Conservation (phyloP, 2,329 filamentous ascomycete genomes). For the Paecilomyces sp. region DNA sequence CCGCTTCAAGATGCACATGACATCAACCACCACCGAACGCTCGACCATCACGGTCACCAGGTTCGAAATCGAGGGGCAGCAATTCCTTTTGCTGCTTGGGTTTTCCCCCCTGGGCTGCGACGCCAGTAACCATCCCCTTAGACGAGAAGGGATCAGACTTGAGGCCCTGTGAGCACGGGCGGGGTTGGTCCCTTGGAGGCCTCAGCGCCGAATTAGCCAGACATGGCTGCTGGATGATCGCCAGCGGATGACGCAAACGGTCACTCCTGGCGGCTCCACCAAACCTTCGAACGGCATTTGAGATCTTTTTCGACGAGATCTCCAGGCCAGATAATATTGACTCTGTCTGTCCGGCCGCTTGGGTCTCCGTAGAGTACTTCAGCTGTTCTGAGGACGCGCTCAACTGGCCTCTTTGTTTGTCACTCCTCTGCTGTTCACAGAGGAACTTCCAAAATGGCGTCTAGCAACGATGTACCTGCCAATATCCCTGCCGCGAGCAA, state of each 20-base stretch:
- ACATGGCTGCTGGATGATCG: background rate
- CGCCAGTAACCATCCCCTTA: background rate
- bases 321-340: background rate
- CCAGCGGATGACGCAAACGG: background rate
- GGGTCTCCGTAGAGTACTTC: background rate
- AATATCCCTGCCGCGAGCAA: conserved; percentile 36
- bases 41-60: background rate
- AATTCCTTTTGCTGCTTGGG: background rate
- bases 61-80: background rate
- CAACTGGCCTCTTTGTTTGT: background rate
- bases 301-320: background rate
- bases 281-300: background rate
- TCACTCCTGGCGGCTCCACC: background rate
- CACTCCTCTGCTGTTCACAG: background rate
- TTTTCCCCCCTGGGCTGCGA: background rate
- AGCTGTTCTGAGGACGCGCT: background rate
- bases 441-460: conserved; percentile 4
- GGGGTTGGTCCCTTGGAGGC: background rate
- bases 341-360: background rate
- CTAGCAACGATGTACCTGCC: conserved; percentile 31
- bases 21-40: background rate
- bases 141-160: background rate
- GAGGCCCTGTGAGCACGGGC: background rate
- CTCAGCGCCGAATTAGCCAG: background rate
- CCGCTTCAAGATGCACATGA: background rate